Evolutionary conservation across 257 asterid genomes (phyloP), one percentile per base, ranked within the genome.

Genomic region (Solanum lignicaule): DNA sequence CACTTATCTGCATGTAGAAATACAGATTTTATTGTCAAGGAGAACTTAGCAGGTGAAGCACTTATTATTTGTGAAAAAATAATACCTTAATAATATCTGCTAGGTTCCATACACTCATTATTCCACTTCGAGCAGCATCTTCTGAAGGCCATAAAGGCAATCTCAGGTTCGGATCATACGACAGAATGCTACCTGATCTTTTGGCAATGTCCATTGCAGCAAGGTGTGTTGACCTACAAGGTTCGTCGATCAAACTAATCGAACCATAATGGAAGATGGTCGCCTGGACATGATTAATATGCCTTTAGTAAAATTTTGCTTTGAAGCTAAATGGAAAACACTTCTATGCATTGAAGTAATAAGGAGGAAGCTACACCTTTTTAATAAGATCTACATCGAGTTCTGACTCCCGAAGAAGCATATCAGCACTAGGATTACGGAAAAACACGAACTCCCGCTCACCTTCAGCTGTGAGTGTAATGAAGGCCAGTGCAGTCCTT

Each of bases 351-450:
- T n/a, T 76, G n/a, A 33, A 74, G 76, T 32, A 82, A 73, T 60
- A 14, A 60, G 69, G 16, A 12, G 81, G 52, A 82, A 60, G 46
- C 23, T 82, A 72, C 25, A 96, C 99, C 99, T 95, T 97, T 90
- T 91, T 92, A 76, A 97, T 84, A 60, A 95, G 95, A 89, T 90
- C 75, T 86, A 71, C 88, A 86, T 97, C 95, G 55, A 97, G 98
- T 88, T 97, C 99, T 1, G 97, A 90, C 89, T 94, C 95, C 13
- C 29, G 91, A 58, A 97, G 89, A 88, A 92, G 98, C 96, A 97
- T 97, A 89, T 97, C 99, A 41, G 98, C 99, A 87, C 99, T 95
- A 3, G 99, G 99, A 88, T 95, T 82, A 38, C 99, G 98, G 91
- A 39, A 95, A 89, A 97, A 97, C 96, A 97, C 69, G 91, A 97